Evolutionary conservation across 2,329 filamentous ascomycete genomes (phyloP).

Genomic region (Xenosphaeropsis pyriputrescens): DNA sequence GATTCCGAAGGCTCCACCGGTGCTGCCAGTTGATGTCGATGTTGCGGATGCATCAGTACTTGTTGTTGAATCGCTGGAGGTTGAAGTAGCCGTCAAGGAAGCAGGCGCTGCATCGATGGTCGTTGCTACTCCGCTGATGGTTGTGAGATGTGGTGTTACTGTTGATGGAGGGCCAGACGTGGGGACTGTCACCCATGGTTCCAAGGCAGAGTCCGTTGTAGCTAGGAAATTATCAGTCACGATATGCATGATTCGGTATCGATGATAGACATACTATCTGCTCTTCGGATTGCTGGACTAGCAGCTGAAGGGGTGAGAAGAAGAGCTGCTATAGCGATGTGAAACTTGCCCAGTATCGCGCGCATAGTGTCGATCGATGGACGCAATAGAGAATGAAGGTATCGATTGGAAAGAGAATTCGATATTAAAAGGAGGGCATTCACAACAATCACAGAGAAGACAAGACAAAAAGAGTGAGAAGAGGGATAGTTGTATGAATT

Average conservation of each 20-base stretch:
- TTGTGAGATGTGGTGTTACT: slow-evolving; percentile 11
- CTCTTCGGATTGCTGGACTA: background rate
- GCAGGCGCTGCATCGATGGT: slow-evolving; percentile 10
- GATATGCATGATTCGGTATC: background rate
- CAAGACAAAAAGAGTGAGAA: too few relatives aligned
- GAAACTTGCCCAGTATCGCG: too few relatives aligned
- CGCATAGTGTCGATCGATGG: too few relatives aligned
- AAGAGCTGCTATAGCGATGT: too few relatives aligned
- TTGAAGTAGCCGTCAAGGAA: slow-evolving; percentile 7
- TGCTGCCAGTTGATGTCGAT: slow-evolving; percentile 4
- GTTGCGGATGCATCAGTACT: slow-evolving; percentile 5
- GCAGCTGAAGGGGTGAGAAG: background rate
- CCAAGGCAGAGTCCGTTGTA: slow-evolving; percentile 4
- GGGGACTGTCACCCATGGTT: slow-evolving; percentile 14
- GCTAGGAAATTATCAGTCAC: background rate
- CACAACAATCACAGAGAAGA: too few relatives aligned
- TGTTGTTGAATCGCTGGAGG: slow-evolving; percentile 4
- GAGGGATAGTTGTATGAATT: too few relatives aligned
- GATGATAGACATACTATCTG: background rate
- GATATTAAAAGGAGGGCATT: too few relatives aligned
- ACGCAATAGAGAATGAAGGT: too few relatives aligned
- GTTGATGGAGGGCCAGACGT: slow-evolving; percentile 12
- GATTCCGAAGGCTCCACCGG: slow-evolving; percentile 13
- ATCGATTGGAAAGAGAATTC: too few relatives aligned
- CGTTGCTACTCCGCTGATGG: slow-evolving; percentile 9